Percentiles rank a stretch among this genome's conserved stretches.
Evolutionary conservation across 139 green algal species (phyloP).

Genomic region (Marvania coccoides): DNA sequence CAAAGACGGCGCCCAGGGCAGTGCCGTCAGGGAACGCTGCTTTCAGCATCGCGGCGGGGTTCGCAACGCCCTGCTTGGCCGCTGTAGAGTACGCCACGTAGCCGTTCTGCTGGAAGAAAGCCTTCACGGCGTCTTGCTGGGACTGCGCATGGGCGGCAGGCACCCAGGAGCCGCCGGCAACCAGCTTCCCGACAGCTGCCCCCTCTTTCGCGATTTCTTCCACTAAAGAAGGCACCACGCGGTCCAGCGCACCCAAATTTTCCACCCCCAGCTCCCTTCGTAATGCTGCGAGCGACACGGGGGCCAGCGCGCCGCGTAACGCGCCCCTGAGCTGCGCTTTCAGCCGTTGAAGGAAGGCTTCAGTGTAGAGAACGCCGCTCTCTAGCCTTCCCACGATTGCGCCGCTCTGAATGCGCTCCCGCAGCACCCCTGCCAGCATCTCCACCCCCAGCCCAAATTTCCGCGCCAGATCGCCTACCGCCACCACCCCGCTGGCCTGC

Average conservation of each 20-base stretch:
- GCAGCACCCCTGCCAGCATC: constrained; percentile 55
- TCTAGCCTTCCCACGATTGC: constrained; percentile 68
- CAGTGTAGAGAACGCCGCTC: constrained; percentile 75
- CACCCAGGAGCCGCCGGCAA: constrained; percentile 56
- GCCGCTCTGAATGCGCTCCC: constrained; percentile 30
- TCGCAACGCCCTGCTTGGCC: constrained; percentile 45
- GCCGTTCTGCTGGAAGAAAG: constrained; percentile 80
- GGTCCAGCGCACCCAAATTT: background rate
- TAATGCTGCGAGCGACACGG: constrained; percentile 33
- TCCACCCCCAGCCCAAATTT: constrained; percentile 70
- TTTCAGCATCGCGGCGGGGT: constrained; percentile 39
- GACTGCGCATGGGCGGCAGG: constrained; percentile 49
- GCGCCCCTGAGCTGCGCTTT: constrained; percentile 76
- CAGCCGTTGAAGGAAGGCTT: constrained; percentile 62
- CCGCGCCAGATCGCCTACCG: constrained; percentile 64
- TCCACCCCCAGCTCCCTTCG: constrained; percentile 30
- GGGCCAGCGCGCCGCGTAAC: constrained; percentile 48
- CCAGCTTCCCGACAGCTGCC: constrained; percentile 45
- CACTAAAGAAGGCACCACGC: constrained; percentile 25
- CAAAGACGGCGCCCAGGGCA: constrained; percentile 49
- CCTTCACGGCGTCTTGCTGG: constrained; percentile 53
- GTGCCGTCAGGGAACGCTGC: constrained; percentile 54
- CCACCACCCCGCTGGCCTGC: constrained; percentile 54
- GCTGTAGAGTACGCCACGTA: constrained; percentile 67
- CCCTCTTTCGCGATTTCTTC: constrained; percentile 42